Evolutionary conservation across 2,329 filamentous ascomycete genomes (phyloP), one percentile per base, ranked within the genome.

Genomic region (Venturia oleaginea): DNA sequence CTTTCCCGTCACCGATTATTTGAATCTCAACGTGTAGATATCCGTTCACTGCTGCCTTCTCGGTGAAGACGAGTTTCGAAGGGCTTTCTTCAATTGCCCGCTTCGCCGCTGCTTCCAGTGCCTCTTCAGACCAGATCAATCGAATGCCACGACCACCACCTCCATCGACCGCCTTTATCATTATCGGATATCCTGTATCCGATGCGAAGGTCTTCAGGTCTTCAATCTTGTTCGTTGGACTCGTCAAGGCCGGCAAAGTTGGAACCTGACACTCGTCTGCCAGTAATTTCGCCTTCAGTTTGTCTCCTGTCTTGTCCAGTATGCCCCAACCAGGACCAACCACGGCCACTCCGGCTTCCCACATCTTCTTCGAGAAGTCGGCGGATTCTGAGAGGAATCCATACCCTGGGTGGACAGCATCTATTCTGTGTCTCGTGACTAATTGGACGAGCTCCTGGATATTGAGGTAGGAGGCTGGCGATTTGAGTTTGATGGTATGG

Each of bases 161-260:
- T 1, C 84, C 84, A 70, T 86, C 84, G 3, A 86, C 81, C n/a
- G 84, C 84, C 69, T 87, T 87, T 55, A 87, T 75, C 81, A 86
- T 85, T 54, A 86, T 76, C 0, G 83, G 83, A 55, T 80, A 81
- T 1, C 81, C 81, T 17, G 78, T 74, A 27, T 73, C 59, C 2
- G 70, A 80, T 72, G 90, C 92, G 69, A 92, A 92, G 0, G 63
- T 54, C 3, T 72, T 70, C 4, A 84, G 77, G 5, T 79, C 74
- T 32, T 76, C 72, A 0, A 80, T 67, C 19, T 71, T 71, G 10
- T 72, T 74, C 0, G 81, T 83, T 0, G 82, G 76, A 0, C 69
- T 72, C 4, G 70, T 71, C 64, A 83, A 74, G 3, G 81, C 82
- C 32, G 79, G 77, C 24, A 83, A 71, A 0, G 83, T 77, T 0